Evolutionary conservation across 202 grass and related monocot genomes (phyloP), one percentile per base, ranked within the genome.

Genomic region (Carex sylvatica): DNA sequence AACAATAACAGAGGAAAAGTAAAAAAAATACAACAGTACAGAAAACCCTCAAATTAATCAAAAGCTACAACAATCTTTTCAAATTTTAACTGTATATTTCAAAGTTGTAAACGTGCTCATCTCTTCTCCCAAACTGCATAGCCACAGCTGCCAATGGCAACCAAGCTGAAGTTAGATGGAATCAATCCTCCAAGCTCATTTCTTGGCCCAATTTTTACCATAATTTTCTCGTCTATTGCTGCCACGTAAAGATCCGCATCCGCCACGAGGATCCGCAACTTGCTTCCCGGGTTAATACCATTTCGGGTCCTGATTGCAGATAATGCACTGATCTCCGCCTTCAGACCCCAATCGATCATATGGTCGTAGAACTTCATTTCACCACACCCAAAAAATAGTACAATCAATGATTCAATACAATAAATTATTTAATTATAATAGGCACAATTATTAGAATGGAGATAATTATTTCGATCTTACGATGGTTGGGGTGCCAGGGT

Each of bases 201-300:
- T 72, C 92, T 88, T 58, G 87, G 4, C 0, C 94, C 94, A 26
- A 94, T 40, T 85, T 97, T 94, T 0, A 65, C 53, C 72, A 92
- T 85, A 5, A 94, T 28, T 85, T 92, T 97, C 51, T 87, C 87
- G 9, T 94, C 88, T 76, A 97, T 91, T 84, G 85, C 87, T 0
- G 92, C 92, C 51, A 97, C 60, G 66, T 97, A 97, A 10, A 97
- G 83, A 84, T 97, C 94, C 18, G 83, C 83, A 47, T 97, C 92
- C 1, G 94, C 83, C 51, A 83, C 85, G 3, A 97, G 82, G 85
- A 97, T 94, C 33, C 44, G 84, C 49, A 94, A 80, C 61, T 90
- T 78, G 59, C 94, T 97, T 24, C 55, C 71, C 0, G 88, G 64
- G 42, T 86, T 81, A 53, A 97, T 88, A n/a, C 74, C 77, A 0